phyloP scores from a whole-genome alignment of 2,329 filamentous ascomycete genomes.

The Fusarium luffae region DNA sequence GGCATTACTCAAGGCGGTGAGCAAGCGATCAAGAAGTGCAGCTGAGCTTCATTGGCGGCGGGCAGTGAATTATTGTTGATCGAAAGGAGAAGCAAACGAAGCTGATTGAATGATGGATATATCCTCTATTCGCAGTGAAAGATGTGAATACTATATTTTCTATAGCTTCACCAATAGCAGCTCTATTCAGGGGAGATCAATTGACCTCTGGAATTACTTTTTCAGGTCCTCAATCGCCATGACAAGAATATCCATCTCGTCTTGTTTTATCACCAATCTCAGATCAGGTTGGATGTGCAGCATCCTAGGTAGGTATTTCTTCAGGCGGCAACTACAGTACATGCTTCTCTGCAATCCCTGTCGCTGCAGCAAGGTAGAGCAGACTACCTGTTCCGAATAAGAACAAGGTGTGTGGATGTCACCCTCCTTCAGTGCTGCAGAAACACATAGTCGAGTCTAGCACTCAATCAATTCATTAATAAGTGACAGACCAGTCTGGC shows the following conservation, averaged over 20 bases:
- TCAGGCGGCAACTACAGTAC: constrained; percentile 1
- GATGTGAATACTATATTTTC: background rate
- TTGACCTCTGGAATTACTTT: background rate
- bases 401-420: constrained; percentile 25
- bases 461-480: background rate
- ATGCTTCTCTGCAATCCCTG: background rate
- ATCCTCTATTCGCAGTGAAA: background rate
- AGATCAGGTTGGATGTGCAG: constrained; percentile 5
- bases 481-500: background rate
- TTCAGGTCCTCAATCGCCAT: background rate
- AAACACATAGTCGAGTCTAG: background rate
- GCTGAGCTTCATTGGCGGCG: background rate
- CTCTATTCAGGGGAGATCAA: background rate
- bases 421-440: constrained; percentile 20
- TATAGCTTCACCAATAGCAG: background rate
- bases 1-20: constrained; percentile 45
- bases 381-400: constrained; percentile 26
- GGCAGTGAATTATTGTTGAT: constrained; percentile 20
- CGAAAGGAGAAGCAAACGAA: constrained; percentile 10
- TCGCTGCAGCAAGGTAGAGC: constrained; percentile 11
- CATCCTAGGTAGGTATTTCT: background rate
- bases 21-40: constrained; percentile 9
- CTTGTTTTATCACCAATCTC: constrained; percentile 1
- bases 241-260: background rate
- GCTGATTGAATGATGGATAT: constrained; percentile 1